Evolutionary conservation across 306 rosid species (phyloP).

Genomic region (Medicago arabica): DNA sequence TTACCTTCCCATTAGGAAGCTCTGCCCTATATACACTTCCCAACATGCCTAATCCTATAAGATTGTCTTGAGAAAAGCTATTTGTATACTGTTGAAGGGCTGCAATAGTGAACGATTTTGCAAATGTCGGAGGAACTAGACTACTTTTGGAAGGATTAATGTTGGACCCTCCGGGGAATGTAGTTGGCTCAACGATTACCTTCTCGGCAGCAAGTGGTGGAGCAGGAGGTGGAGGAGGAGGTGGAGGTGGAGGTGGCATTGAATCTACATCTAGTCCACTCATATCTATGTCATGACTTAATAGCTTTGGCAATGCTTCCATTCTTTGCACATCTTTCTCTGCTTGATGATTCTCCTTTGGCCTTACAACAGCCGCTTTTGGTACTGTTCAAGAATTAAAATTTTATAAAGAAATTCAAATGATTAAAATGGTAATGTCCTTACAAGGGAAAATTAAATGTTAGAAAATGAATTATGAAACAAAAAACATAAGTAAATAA

Average conservation of each 20-base stretch:
- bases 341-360: slow-evolving; percentile 57
- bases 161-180: slow-evolving; percentile 44
- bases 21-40: slow-evolving; percentile 87
- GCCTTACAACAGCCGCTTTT: slow-evolving; percentile 56
- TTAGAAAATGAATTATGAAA: slow-evolving; percentile 31
- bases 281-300: slow-evolving; percentile 59
- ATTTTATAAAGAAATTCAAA: slow-evolving; percentile 6
- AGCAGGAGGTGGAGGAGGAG: slow-evolving; percentile 56
- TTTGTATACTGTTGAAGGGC: slow-evolving; percentile 88
- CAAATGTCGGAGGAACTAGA: slow-evolving; percentile 47
- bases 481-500: background rate
- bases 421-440: slow-evolving; percentile 2
- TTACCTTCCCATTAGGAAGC: slow-evolving; percentile 86
- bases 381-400: slow-evolving; percentile 48
- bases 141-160: slow-evolving; percentile 54
- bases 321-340: slow-evolving; percentile 56
- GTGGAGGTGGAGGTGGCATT: slow-evolving; percentile 63
- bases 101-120: slow-evolving; percentile 80
- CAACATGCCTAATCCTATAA: slow-evolving; percentile 78
- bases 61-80: slow-evolving; percentile 89
- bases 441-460: slow-evolving; percentile 23
- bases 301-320: slow-evolving; percentile 57
- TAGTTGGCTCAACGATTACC: slow-evolving; percentile 63
- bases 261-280: slow-evolving; percentile 49
- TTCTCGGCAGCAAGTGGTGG: slow-evolving; percentile 57